phyloP scores from a whole-genome alignment of 2,329 filamentous ascomycete genomes.

The Fusarium ambrosium region DNA sequence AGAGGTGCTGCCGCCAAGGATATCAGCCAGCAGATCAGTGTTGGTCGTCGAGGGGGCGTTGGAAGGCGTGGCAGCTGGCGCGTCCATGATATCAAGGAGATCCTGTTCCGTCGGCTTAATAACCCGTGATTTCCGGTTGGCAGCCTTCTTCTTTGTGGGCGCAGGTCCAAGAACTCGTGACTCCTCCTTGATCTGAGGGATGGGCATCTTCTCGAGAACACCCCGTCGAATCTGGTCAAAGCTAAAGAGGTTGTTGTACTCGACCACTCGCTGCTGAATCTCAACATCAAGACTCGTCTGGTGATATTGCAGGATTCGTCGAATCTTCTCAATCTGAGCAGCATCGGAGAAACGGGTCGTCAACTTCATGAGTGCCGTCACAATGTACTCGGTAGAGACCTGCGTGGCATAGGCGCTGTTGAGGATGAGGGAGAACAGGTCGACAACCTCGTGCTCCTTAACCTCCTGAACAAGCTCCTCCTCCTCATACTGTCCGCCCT shows the following conservation, averaged over 20 bases:
- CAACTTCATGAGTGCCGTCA: slow-evolving; percentile 94
- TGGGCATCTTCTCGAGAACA: slow-evolving; percentile 97
- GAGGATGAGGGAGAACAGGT: slow-evolving; percentile 91
- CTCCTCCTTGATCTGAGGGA: slow-evolving; percentile 96
- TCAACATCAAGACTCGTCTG: slow-evolving; percentile 93
- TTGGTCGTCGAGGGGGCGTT: slow-evolving; percentile 74
- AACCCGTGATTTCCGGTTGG: slow-evolving; percentile 81
- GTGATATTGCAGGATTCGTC: slow-evolving; percentile 81
- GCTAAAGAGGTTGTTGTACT: slow-evolving; percentile 94
- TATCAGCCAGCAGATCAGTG: slow-evolving; percentile 90
- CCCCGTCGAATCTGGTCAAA: slow-evolving; percentile 89
- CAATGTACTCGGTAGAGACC: slow-evolving; percentile 93
- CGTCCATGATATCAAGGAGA: slow-evolving; percentile 91
- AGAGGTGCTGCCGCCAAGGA: slow-evolving; percentile 80
- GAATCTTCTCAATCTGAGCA: slow-evolving; percentile 87
- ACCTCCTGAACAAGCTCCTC: slow-evolving; percentile 87
- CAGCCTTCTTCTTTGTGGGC: slow-evolving; percentile 75
- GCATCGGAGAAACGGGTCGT: slow-evolving; percentile 88
- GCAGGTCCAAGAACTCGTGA: slow-evolving; percentile 90
- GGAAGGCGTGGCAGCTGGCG: slow-evolving; percentile 67
- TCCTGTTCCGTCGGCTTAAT: slow-evolving; percentile 92
- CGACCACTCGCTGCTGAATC: slow-evolving; percentile 94
- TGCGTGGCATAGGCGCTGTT: slow-evolving; percentile 96
- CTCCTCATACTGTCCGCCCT: slow-evolving; percentile 92
- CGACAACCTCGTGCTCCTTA: slow-evolving; percentile 89